Evolutionary conservation across 2,329 filamentous ascomycete species (phyloP).

Genomic region (Aphanoascus verrucosus): DNA sequence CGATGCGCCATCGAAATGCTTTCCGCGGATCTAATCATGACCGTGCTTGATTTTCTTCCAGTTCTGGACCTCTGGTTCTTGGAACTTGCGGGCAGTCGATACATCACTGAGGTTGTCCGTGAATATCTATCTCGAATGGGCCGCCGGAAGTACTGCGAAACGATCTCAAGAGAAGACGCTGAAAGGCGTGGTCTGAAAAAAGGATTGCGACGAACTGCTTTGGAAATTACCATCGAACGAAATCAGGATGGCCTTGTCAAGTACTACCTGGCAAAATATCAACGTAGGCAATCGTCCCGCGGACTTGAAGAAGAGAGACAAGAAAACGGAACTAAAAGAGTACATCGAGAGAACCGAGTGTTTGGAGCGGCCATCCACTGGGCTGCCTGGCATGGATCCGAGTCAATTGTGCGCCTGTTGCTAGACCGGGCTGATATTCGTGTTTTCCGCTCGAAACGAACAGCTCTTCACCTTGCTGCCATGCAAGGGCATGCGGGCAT

Average conservation of each 20-base stretch:
- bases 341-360: not conserved
- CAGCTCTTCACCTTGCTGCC: conserved; percentile 9
- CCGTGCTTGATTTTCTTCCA: conserved; percentile 5
- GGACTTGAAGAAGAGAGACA: not conserved
- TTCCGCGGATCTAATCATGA: not conserved
- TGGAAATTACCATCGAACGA: conserved; percentile 11
- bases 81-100: conserved; percentile 9
- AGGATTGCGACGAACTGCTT: not conserved
- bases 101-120: conserved; percentile 9
- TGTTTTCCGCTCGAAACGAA: not conserved
- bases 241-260: conserved; percentile 3
- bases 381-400: conserved; percentile 8
- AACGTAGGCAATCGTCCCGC: not conserved
- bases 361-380: conserved; percentile 3
- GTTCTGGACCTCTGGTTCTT: conserved; percentile 9
- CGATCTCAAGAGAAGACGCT: conserved; percentile 2
- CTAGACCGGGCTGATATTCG: not conserved
- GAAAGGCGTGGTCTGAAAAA: not conserved
- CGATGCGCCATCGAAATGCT: conserved; percentile 1
- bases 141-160: not conserved
- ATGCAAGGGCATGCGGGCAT: conserved; percentile 1
- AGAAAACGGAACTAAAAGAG: not conserved
- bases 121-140: not conserved
- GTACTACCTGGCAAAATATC: conserved; percentile 3
- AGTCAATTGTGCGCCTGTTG: conserved; percentile 7